Evolutionary conservation across 331 rosid species (phyloP).

Genomic region (Arachis monticola): DNA sequence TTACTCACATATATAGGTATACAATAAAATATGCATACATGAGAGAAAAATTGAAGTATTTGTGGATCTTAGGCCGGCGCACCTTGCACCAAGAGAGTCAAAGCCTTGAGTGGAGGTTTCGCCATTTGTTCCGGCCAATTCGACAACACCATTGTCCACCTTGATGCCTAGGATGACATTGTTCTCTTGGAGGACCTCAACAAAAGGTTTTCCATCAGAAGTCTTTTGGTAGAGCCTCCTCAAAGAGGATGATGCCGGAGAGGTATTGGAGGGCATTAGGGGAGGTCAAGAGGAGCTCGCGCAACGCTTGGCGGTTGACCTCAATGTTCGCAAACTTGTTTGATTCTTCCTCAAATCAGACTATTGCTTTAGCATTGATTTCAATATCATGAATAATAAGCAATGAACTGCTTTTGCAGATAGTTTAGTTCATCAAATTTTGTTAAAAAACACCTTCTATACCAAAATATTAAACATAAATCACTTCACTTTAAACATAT

Average conservation of each 20-base stretch:
- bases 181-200: conserved; percentile 72
- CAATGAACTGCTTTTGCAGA: background rate
- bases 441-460: background rate
- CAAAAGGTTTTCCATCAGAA: conserved; percentile 81
- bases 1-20: too few relatives aligned
- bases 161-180: conserved; percentile 93
- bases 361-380: background rate
- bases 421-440: background rate
- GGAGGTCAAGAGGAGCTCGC: conserved; percentile 89
- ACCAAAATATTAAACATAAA: background rate
- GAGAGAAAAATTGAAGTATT: too few relatives aligned
- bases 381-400: background rate
- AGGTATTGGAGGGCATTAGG: conserved; percentile 81
- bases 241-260: conserved; percentile 94
- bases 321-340: conserved; percentile 69
- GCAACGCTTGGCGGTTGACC: conserved; percentile 84
- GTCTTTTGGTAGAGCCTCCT: conserved; percentile 90
- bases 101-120: conserved; percentile 95
- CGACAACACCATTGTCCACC: conserved; percentile 97
- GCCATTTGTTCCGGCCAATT: conserved; percentile 85
- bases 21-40: too few relatives aligned
- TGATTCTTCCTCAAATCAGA: background rate
- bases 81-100: conserved; percentile 79
- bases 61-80: too few relatives aligned
- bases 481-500: background rate